Base-by-base conservation (phyloP, 768 basidiomycete genomes). In the Sutorius australiensis region DNA sequence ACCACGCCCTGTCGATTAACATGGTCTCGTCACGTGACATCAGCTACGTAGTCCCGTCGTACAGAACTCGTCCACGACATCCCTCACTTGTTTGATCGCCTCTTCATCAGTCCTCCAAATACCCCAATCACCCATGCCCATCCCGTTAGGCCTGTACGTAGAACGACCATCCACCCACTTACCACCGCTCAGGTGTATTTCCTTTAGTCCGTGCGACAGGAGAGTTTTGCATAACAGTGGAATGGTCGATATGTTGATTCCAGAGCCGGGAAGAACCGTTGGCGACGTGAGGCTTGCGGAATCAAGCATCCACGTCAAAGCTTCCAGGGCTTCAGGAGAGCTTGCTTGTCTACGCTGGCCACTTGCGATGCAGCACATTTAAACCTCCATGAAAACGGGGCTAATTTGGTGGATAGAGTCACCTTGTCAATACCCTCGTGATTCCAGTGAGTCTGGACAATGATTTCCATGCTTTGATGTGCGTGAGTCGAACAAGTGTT, bases 351-450 rank as follows among this genome's bases (percentile, higher is more conserved):
- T 67, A 30, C 73, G 73, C 50, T 80, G 81, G 10, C 87, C 87
- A 64, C 87, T 64, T 85, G 54, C 3, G 47, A 30, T 17, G 51
- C 54, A 53, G 36, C 1, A n/a, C 21, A 19, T 51, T 51, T 53
- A 7, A 46, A 32, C 17, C 19, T 21, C 56, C 30, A 32, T 16
- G 27, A 9, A 46, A 28, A 17, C 1, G 37, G 16, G 40, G 11
- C 8, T 38, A 27, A 27, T 17, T 34, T 27, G n/a, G 24, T 31
- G 30, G 19, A 46, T n/a, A 14, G 43, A 62, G 19, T 28, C 62
- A 85, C 90, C 90, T 91, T 12, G 91, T 91, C 47, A 92, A 66
- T 54, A 93, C 78, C 27, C 91, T 80, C n/a, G 84, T 83, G 44
- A 92, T 76, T 1, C 86, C 85, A 27, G 75, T 72, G 30, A 89